These are phyloP conservation scores for Echinosophora koreensis DNA, from an alignment of 306 rosid species.

Conservation along the genomic window DNA sequence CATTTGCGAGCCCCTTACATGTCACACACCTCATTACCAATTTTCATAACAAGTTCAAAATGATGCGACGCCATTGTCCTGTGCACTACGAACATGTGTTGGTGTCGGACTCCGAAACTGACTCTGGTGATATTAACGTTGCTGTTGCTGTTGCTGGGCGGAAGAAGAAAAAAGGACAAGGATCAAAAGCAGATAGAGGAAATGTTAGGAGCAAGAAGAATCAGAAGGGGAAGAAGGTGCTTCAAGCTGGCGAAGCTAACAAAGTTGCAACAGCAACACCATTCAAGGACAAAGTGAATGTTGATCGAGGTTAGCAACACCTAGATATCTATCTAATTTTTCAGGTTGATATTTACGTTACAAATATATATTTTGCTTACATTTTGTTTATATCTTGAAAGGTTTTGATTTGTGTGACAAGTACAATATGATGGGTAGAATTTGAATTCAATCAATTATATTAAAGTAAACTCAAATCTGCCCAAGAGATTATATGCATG, in stretches of 20 bases:
- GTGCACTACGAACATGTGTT: neutral
- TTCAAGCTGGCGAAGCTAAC: neutral
- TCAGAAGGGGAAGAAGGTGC: neutral
- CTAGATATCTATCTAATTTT: neutral
- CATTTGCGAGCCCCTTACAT: neutral
- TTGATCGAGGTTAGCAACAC: constrained; percentile 33
- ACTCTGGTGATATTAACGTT: neutral
- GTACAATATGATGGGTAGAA: neutral
- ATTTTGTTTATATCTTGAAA: neutral
- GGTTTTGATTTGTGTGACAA: neutral
- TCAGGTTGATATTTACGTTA: neutral
- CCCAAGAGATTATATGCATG: too few species aligned
- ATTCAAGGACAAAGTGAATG: neutral
- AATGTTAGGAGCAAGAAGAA: neutral
- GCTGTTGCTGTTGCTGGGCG: neutral
- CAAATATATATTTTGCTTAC: neutral
- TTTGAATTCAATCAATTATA: neutral
- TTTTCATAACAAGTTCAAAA: neutral
- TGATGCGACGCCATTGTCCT: neutral
- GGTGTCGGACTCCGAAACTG: constrained; percentile 38
- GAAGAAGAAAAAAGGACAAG: neutral
- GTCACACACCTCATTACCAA: neutral
- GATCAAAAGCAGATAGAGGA: neutral
- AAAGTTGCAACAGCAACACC: neutral
- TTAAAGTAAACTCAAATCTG: neutral